Conservation (phyloP, 192 early-diverging fungal genomes). For the Coemansia sp. region DNA sequence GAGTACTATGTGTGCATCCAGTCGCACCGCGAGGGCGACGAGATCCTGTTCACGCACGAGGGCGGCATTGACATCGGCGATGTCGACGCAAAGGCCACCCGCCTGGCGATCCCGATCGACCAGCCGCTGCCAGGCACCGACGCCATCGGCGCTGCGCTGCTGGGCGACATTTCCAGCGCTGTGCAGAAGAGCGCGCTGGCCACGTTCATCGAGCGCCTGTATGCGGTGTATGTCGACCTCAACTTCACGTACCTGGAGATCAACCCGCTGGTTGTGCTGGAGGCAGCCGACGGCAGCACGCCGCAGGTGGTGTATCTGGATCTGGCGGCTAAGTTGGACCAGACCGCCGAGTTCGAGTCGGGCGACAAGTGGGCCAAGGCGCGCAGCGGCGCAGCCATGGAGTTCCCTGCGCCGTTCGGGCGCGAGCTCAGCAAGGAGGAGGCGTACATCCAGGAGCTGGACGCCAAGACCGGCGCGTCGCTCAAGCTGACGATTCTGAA, state of each 20-base stretch:
- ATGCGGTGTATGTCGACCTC: conserved; percentile 93
- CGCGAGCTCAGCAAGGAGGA: conserved; percentile 95
- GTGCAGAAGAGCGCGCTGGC: conserved; percentile 73
- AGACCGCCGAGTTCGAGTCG: conserved; percentile 95
- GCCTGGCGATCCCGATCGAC: conserved; percentile 80
- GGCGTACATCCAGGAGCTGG: conserved; percentile 96
- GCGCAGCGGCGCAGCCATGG: conserved; percentile 71
- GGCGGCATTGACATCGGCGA: conserved; percentile 98
- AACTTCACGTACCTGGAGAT: conserved; percentile 99
- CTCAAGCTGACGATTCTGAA: conserved; percentile 98
- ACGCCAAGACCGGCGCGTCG: conserved; percentile 97
- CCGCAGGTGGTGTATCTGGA: conserved; percentile 88
- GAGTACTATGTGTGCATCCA: conserved; percentile 99
- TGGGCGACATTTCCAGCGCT: conserved; percentile 66
- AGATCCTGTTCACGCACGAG: conserved; percentile 97
- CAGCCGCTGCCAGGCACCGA: conserved; percentile 68
- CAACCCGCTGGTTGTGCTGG: conserved; percentile 96
- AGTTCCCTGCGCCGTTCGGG: conserved; percentile 98
- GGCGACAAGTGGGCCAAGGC: conserved; percentile 96
- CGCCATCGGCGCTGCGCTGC: conserved; percentile 65
- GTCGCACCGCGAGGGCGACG: conserved; percentile 91
- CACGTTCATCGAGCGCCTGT: conserved; percentile 90
- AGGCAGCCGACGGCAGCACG: conserved; percentile 53
- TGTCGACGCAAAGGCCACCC: conserved; percentile 95
- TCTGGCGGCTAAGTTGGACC: conserved; percentile 97